These are phyloP conservation scores for Xerophyta viscosa DNA, from an alignment of 106 monocot genomes.

Conservation along the genomic window DNA sequence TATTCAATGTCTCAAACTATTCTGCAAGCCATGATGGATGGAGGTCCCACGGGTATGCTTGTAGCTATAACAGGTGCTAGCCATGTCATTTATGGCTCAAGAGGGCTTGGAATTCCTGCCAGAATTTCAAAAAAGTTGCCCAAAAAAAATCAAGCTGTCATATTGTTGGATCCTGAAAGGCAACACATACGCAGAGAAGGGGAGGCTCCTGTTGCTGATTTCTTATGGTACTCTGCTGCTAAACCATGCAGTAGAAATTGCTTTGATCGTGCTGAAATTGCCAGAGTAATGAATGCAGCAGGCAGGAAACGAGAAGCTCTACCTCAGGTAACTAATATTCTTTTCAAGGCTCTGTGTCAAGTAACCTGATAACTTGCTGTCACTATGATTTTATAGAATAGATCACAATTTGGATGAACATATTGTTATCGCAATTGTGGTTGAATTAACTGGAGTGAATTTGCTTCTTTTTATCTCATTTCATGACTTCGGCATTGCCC, in stretches of 20 bases:
- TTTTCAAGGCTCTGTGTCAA: neutral
- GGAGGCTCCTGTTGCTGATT: slow-evolving; percentile 89
- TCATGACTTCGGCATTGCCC: too few species aligned
- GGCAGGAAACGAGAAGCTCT: slow-evolving; percentile 73
- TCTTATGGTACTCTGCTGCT: slow-evolving; percentile 95
- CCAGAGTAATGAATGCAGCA: slow-evolving; percentile 97
- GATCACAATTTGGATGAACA: too few species aligned
- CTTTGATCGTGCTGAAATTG: slow-evolving; percentile 98
- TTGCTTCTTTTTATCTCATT: neutral
- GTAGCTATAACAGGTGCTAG: slow-evolving; percentile 86
- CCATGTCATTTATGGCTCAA: slow-evolving; percentile 93
- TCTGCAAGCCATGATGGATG: slow-evolving; percentile 49
- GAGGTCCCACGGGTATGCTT: slow-evolving; percentile 67
- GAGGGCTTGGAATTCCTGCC: slow-evolving; percentile 87
- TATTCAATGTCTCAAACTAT: slow-evolving; percentile 83
- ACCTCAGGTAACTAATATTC: slow-evolving; percentile 54
- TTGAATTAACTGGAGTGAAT: too few species aligned
- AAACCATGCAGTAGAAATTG: slow-evolving; percentile 95
- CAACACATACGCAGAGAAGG: slow-evolving; percentile 91
- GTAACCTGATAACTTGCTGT: too few species aligned
- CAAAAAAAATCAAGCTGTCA: slow-evolving; percentile 89
- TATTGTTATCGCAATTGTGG: too few species aligned
- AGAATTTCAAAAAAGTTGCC: slow-evolving; percentile 77
- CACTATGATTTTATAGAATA: too few species aligned
- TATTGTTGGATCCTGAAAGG: slow-evolving; percentile 91